Evolutionary conservation across 73 alveolate genomes (phyloP).

Genomic region (Paramecium bursaria): DNA sequence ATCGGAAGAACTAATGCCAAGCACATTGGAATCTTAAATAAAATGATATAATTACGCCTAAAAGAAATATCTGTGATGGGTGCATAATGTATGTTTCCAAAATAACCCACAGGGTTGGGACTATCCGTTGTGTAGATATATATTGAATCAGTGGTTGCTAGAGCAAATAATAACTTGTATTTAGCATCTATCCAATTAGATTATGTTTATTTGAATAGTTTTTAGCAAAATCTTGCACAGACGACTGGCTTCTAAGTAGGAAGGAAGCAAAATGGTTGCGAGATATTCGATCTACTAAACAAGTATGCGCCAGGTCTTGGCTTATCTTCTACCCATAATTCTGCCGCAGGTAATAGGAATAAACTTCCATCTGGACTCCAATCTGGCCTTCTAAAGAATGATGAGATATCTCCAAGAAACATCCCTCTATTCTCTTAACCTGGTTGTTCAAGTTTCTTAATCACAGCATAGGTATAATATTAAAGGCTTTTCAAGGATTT

Average conservation of each 20-base stretch:
- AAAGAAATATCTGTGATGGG: constrained; percentile 91
- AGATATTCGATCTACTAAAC: constrained; percentile 82
- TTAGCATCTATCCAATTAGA: constrained; percentile 81
- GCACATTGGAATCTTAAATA: constrained; percentile 17
- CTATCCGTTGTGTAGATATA: constrained; percentile 91
- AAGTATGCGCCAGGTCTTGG: constrained; percentile 79
- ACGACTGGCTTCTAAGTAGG: constrained; percentile 90
- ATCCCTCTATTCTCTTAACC: constrained; percentile 72
- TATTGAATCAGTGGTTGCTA: constrained; percentile 90
- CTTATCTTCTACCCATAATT: constrained; percentile 68
- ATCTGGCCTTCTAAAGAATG: constrained; percentile 90
- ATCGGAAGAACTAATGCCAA: constrained; percentile 61
- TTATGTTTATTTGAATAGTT: constrained; percentile 40
- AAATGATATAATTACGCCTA: constrained; percentile 52
- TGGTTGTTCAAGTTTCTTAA: constrained; percentile 64
- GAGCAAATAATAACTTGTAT: constrained; percentile 89
- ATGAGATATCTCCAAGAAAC: constrained; percentile 88
- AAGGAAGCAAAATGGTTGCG: constrained; percentile 88
- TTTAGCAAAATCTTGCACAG: constrained; percentile 88
- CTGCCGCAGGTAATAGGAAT: constrained; percentile 82
- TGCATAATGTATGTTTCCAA: constrained; percentile 94
- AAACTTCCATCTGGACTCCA: constrained; percentile 96
- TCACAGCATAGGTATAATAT: constrained; percentile 31
- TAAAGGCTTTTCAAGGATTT: constrained; percentile 39
- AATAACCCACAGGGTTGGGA: constrained; percentile 84